These are phyloP conservation scores for Fallopia convolvulus DNA, from an alignment of 148 eudicot genomes.

Conservation along the genomic window DNA sequence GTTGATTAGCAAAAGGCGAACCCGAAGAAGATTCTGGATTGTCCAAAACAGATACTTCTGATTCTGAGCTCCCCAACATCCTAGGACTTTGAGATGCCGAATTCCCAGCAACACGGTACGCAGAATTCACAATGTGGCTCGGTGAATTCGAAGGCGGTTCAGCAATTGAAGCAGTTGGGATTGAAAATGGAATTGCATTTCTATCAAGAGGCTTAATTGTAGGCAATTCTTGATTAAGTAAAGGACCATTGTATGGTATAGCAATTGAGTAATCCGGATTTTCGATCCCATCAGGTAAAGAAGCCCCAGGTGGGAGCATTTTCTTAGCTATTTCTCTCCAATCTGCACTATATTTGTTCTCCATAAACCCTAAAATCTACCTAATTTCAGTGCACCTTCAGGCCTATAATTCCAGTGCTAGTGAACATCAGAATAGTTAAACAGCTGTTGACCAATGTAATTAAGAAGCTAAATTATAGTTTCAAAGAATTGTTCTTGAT, in stretches of 20 bases:
- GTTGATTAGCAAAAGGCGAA: slow-evolving; percentile 38
- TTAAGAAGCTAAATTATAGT: neutral
- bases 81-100: slow-evolving; percentile 57
- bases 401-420: neutral
- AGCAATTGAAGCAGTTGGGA: slow-evolving; percentile 51
- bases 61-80: slow-evolving; percentile 66
- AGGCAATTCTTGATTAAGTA: slow-evolving; percentile 59
- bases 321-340: slow-evolving; percentile 64
- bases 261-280: slow-evolving; percentile 78
- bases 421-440: neutral
- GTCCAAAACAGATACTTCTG: slow-evolving; percentile 78
- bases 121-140: slow-evolving; percentile 26
- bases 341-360: slow-evolving; percentile 26
- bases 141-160: slow-evolving; percentile 49
- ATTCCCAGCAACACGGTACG: slow-evolving; percentile 41
- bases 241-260: slow-evolving; percentile 68
- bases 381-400: too few relatives aligned
- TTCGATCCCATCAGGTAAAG: slow-evolving; percentile 49
- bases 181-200: slow-evolving; percentile 36
- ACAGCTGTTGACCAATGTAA: neutral
- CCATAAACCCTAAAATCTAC: slow-evolving; percentile 31
- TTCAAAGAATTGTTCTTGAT: too few relatives aligned
- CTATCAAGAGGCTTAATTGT: slow-evolving; percentile 70
- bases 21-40: slow-evolving; percentile 56
- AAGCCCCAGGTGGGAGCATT: slow-evolving; percentile 81